Conservation (phyloP, 1,139 yeast genomes). For the Yamadazyma triangularis region DNA sequence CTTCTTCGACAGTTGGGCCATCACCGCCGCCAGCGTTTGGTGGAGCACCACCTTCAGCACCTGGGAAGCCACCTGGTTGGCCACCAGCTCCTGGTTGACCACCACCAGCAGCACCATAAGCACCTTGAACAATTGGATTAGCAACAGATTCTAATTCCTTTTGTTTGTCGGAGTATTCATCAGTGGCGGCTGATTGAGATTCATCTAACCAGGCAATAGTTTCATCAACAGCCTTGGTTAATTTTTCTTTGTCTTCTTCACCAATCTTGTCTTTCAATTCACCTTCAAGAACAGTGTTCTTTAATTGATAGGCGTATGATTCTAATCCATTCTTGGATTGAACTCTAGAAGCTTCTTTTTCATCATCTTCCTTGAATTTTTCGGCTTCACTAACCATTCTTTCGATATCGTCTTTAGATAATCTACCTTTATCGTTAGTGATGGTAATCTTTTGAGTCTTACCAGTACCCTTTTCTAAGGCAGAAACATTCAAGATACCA, state of each 20-base stretch:
- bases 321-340: conserved; percentile 78
- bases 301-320: conserved; percentile 80
- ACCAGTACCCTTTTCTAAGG: conserved; percentile 93
- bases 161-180: conserved; percentile 55
- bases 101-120: conserved; percentile 56
- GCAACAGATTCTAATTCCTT: conserved; percentile 63
- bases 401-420: conserved; percentile 45
- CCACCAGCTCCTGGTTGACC: conserved; percentile 40
- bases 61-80: conserved; percentile 36
- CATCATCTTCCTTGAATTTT: conserved; percentile 35
- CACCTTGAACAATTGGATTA: conserved; percentile 60
- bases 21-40: conserved; percentile 15
- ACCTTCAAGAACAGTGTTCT: conserved; percentile 50
- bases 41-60: conserved; percentile 39
- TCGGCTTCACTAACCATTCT: conserved; percentile 46
- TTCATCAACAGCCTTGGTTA: conserved; percentile 39
- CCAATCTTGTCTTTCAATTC: conserved; percentile 48
- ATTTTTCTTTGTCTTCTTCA: conserved; percentile 40
- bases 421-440: conserved; percentile 45
- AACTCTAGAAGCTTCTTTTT: conserved; percentile 31
- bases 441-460: conserved; percentile 36
- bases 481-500: conserved; percentile 90
- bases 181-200: conserved; percentile 48
- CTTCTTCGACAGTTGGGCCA: conserved; percentile 74
- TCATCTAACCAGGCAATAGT: conserved; percentile 46